Base-by-base conservation (phyloP, 306 rosid species). In the Acmispon strigosus region DNA sequence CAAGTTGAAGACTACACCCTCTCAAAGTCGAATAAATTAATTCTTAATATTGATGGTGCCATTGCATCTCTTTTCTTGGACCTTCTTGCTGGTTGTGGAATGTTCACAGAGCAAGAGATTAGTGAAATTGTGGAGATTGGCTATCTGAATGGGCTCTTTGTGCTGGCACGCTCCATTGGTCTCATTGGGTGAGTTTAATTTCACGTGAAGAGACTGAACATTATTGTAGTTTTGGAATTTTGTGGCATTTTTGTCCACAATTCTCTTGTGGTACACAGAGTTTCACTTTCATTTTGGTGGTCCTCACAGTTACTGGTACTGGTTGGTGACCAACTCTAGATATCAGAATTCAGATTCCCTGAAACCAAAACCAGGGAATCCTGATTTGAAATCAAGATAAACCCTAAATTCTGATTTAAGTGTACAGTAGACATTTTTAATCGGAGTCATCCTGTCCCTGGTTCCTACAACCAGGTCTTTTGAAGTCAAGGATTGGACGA, bases 61-160 rank as follows among this genome's bases (percentile, higher is more conserved):
- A 89, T 89, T 47, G 98, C 96, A 57, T 81, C 96, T 79, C 87
- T 92, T 75, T 92, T 92, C 84, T 83, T 92, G 89, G 98, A 92
- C 82, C 96, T 92, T 78, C 96, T 92, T 51, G 89, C 95, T 17
- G 98, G 98, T 49, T 86, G 96, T 80, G 96, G 98, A 78, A 80
- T 92, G 98, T 92, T 92, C 85, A 76, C 73, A 84, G 87, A 87
- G 80, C 88, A 72, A 84, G 98, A 92, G 76, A 84, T 92, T 43
- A 88, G 85, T n/a, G 96, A 92, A 79, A 92, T 87, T 42, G 88
- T 92, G 3, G 95, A 84, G 69, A 92, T 89, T 51, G 98, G 98
- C 17, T 92, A 92, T 80, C 88, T 92, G 70, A 92, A 92, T 53
- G 98, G 98, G 19, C 89, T 92, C 20, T 92, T 89, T 32, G 98